phyloP scores from a whole-genome alignment of 2,329 filamentous ascomycete genomes.

The Talaromyces amestolkiae region DNA sequence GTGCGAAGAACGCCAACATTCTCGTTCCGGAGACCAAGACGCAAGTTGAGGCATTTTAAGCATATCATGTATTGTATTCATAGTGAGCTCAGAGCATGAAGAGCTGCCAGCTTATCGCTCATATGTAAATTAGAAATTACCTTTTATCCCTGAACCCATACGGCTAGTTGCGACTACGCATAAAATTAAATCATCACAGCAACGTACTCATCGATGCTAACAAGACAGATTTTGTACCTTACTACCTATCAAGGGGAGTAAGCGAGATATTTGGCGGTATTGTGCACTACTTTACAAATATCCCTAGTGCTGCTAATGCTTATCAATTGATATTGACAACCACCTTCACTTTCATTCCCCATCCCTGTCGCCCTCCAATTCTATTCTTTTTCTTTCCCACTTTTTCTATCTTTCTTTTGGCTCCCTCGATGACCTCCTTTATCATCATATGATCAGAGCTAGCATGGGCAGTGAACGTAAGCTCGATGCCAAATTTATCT shows the following conservation, averaged over 20 bases:
- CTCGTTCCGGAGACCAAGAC: neutral
- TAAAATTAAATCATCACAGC: neutral
- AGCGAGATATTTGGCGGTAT: neutral
- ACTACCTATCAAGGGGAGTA: neutral
- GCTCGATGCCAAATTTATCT: constrained; percentile 38
- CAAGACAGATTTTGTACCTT: neutral
- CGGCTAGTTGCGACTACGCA: neutral
- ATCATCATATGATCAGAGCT: constrained; percentile 44
- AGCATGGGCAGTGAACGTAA: constrained; percentile 44
- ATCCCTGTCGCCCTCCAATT: constrained; percentile 26
- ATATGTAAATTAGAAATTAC: neutral
- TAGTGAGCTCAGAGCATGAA: neutral
- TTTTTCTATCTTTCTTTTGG: constrained; percentile 51
- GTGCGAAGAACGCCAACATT: constrained; percentile 24
- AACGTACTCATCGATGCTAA: neutral
- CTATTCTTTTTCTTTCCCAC: constrained; percentile 61
- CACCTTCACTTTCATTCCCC: constrained; percentile 10
- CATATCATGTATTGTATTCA: neutral
- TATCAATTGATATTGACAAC: constrained; percentile 3
- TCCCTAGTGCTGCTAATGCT: neutral
- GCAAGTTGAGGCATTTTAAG: constrained; percentile 13
- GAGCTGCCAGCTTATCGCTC: neutral
- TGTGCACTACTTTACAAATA: neutral
- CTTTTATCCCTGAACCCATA: neutral
- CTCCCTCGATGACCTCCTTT: constrained; percentile 32